A percentile compares a stretch with the other conserved stretches of the same genome.
Conservation (phyloP, 495 filamentous ascomycete genomes). For the Podospora fimiseda region DNA sequence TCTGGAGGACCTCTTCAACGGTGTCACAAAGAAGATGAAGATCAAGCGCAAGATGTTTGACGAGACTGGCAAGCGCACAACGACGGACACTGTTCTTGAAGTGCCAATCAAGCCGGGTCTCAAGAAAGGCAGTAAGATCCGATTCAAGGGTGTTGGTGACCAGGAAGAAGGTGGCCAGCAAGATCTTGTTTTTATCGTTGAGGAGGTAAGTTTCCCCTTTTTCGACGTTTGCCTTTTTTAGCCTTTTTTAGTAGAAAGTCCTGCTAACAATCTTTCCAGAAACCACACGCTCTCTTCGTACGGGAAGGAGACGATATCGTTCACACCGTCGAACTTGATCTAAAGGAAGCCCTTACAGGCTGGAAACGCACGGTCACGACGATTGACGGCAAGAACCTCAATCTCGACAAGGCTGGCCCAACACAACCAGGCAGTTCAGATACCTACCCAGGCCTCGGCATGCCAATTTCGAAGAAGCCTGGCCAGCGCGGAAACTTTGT, state of each 20-base stretch:
- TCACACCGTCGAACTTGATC: conserved; percentile 65
- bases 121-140: conserved; percentile 94
- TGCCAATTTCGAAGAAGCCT: conserved; percentile 87
- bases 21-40: conserved; percentile 90
- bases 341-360: conserved; percentile 97
- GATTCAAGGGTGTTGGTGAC: conserved; percentile 92
- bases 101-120: conserved; percentile 92
- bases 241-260: not conserved
- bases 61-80: conserved; percentile 70
- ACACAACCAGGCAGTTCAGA: conserved; percentile 77
- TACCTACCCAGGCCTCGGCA: conserved; percentile 75
- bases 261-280: conserved; percentile 42
- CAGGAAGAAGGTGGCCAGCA: conserved; percentile 97
- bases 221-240: not conserved
- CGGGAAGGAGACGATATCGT: conserved; percentile 83
- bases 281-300: conserved; percentile 72
- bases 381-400: conserved; percentile 81
- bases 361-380: conserved; percentile 89
- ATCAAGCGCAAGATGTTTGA: conserved; percentile 96
- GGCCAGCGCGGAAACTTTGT: conserved; percentile 78
- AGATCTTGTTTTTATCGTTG: conserved; percentile 88
- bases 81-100: conserved; percentile 83
- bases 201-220: conserved; percentile 62
- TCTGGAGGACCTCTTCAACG: conserved; percentile 80
- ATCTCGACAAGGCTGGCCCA: conserved; percentile 68